Conservation (phyloP, 352 stramenopile species). For the Sclerospora graminicola region DNA sequence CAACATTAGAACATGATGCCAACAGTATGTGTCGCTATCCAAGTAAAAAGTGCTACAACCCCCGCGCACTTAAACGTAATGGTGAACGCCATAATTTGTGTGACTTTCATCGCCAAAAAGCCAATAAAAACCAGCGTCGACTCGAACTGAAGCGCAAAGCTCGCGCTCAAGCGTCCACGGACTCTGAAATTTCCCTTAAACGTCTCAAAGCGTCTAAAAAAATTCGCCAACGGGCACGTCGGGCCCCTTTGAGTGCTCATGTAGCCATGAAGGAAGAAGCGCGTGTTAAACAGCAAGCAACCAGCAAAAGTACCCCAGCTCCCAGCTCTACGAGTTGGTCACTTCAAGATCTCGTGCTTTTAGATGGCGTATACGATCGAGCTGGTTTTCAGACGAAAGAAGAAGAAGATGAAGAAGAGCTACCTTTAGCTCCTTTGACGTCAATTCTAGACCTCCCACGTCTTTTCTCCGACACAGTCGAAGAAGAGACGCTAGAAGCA, state of each 20-base stretch:
- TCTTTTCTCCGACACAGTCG: not conserved
- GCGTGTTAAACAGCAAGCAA: conserved; percentile 4
- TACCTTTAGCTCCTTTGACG: not conserved
- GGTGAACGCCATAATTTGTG: conserved; percentile 45
- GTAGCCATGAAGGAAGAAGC: conserved; percentile 32
- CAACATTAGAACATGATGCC: conserved; percentile 6
- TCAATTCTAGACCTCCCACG: not conserved
- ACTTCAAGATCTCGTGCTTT: conserved; percentile 21
- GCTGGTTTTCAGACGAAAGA: conserved; percentile 5
- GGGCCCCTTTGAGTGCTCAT: conserved; percentile 25
- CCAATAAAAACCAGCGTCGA: conserved; percentile 59
- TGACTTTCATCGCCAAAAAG: conserved; percentile 46
- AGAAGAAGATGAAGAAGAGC: not conserved
- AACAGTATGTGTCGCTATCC: conserved; percentile 34
- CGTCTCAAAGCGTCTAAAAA: conserved; percentile 13
- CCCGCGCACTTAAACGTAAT: conserved; percentile 33
- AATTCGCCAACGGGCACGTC: conserved; percentile 6
- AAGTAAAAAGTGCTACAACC: conserved; percentile 39
- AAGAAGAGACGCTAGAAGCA: conserved; percentile 13
- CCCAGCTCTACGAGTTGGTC: conserved; percentile 9
- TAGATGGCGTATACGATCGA: conserved; percentile 18
- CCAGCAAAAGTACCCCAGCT: conserved; percentile 1
- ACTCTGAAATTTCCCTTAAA: conserved; percentile 5
- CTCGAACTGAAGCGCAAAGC: conserved; percentile 36
- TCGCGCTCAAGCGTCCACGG: conserved; percentile 6